Evolutionary conservation across 148 eudicot species (phyloP), one percentile per base, ranked within the genome.

Genomic region (Chenopodium quinoa): DNA sequence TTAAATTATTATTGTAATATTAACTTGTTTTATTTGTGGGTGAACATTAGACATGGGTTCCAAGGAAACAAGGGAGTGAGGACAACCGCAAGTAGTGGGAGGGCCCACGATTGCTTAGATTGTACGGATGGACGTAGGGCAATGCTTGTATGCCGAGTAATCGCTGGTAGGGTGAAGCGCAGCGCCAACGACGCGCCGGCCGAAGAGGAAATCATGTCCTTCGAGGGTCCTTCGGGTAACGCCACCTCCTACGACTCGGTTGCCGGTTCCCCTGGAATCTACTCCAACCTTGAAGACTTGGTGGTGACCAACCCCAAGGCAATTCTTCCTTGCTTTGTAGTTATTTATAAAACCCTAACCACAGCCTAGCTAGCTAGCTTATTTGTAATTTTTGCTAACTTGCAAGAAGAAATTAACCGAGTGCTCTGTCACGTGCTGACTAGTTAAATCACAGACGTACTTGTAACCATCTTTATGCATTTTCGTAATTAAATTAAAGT

Each of bases 321-420:
- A 40, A 92, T 95, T 31, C 91, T 95, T 44, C 99, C 99, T 25
- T 95, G 99, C 83, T 95, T 95, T 75, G 99, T 95, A 6, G 99
- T 95, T 67, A 90, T 95, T 2, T 95, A 95, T 83, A 92, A 92
- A 79, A 88, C 93, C 20, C 75, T 89, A 7, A 22, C 82, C 4
- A 29, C 67, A 31, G 60, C 70, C 76, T 47, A 72, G 48, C 76
- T 31, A 31, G 32, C 32, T 40, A 4, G 44, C 7, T 37, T 37
- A 40, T 6, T 40, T 40, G 44, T 40, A 71, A 71, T 48, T 1
- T 71, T 20, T 25, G 54, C 54, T 44, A 71, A 44, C 54, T 62
- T 44, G 29, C 48, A 71, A 71, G 54, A 14, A 9, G 10, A 22
- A 22, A 40, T 40, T 40, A 22, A 20, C 13, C 54, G 27, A 44